Percentiles rank a stretch among this genome's conserved stretches.
phyloP scores from a whole-genome alignment of 1,284 basidiomycete genomes.

The Athelia sp. region DNA sequence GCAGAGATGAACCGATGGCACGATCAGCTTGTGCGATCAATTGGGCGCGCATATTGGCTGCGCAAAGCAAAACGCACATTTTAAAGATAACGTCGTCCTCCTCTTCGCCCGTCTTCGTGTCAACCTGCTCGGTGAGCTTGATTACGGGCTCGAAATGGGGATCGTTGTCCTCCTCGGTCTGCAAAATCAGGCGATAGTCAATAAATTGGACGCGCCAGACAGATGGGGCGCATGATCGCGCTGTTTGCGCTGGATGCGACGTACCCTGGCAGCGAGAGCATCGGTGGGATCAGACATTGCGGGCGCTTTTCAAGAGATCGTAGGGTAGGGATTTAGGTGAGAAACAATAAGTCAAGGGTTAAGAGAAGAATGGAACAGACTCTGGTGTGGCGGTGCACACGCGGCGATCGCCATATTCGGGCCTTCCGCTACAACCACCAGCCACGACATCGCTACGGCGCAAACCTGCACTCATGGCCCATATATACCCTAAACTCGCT shows the following conservation, averaged over 20 bases:
- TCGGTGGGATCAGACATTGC: constrained; percentile 61
- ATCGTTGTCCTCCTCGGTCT: constrained; percentile 81
- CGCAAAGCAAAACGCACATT: constrained; percentile 65
- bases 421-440: constrained; percentile 16
- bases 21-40: constrained; percentile 4
- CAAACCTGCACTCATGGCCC: constrained; percentile 37
- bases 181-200: constrained; percentile 10
- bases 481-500: constrained; percentile 29
- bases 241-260: constrained; percentile 20
- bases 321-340: constrained; percentile 16
- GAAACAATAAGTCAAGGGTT: constrained; percentile 20
- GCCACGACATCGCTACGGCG: constrained; percentile 49
- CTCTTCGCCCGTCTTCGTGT: constrained; percentile 94
- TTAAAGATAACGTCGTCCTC: constrained; percentile 94
- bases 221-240: not conserved
- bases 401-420: constrained; percentile 23
- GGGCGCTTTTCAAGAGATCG: constrained; percentile 9
- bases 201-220: constrained; percentile 1
- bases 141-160: constrained; percentile 96
- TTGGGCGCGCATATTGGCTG: constrained; percentile 17
- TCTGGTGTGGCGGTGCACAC: constrained; percentile 35
- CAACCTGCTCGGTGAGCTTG: constrained; percentile 94
- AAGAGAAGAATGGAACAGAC: constrained; percentile 60
- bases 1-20: constrained; percentile 10
- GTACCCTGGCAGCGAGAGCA: constrained; percentile 66